Conservation (phyloP, 2,329 filamentous ascomycete species). For the Atkinsonella texensis region DNA sequence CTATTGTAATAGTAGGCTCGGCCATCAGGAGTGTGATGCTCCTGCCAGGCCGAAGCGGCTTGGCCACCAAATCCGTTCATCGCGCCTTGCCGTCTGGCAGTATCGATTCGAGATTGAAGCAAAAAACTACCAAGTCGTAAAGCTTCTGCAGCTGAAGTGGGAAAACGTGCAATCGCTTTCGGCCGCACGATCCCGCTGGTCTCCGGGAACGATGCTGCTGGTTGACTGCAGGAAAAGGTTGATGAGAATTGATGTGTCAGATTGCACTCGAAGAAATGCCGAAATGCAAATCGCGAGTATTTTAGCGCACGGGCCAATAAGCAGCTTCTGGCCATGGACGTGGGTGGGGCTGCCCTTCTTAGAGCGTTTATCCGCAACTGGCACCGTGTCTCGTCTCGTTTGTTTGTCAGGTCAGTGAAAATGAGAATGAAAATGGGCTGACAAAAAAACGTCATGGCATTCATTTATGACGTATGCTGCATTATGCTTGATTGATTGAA, state of each 20-base stretch:
- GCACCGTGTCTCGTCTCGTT: too few relatives aligned
- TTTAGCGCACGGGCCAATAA: slow-evolving; percentile 1
- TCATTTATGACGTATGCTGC: neutral
- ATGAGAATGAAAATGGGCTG: too few relatives aligned
- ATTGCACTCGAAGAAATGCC: neutral
- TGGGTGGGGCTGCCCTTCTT: neutral
- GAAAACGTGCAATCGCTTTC: neutral
- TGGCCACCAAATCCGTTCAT: slow-evolving; percentile 50
- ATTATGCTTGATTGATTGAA: neutral
- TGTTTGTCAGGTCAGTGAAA: too few relatives aligned
- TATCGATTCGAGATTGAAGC: too few relatives aligned
- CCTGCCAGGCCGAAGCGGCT: slow-evolving; percentile 55
- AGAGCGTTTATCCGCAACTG: too few relatives aligned
- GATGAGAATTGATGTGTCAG: neutral
- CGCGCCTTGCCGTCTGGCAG: slow-evolving; percentile 6
- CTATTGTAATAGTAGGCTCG: slow-evolving; percentile 86
- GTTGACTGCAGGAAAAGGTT: neutral
- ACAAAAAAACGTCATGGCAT: too few relatives aligned
- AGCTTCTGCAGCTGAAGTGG: neutral
- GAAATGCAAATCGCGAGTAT: neutral
- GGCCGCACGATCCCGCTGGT: neutral
- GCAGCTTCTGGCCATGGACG: neutral
- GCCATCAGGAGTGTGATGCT: slow-evolving; percentile 70
- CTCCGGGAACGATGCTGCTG: neutral
- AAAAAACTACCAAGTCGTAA: neutral